Evolutionary conservation across 164 flowering plant species (phyloP).

Genomic region (Cinnamomum micranthum): DNA sequence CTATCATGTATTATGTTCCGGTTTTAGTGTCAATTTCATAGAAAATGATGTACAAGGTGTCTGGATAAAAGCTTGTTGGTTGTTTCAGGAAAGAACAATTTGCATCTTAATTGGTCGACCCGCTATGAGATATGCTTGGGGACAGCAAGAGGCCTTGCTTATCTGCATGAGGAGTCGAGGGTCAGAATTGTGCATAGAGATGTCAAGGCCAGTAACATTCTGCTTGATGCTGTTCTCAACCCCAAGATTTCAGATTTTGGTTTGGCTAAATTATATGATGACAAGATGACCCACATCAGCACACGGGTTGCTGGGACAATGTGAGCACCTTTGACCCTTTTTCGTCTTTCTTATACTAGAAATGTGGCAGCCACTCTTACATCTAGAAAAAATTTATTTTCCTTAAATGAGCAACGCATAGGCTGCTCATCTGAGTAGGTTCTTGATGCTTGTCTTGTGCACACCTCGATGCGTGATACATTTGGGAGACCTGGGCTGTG

Average conservation of each 20-base stretch:
- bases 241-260: slow-evolving; percentile 45
- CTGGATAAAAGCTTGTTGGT: background rate
- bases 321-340: slow-evolving; percentile 14
- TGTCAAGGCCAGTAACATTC: slow-evolving; percentile 39
- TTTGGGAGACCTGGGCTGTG: background rate
- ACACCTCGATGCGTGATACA: background rate
- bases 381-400: background rate
- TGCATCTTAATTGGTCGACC: slow-evolving; percentile 26
- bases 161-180: slow-evolving; percentile 36
- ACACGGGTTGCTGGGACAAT: slow-evolving; percentile 38
- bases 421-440: background rate
- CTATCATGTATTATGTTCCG: background rate
- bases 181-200: slow-evolving; percentile 34
- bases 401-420: background rate
- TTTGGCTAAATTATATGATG: slow-evolving; percentile 36
- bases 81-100: slow-evolving; percentile 15
- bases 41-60: background rate
- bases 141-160: slow-evolving; percentile 37
- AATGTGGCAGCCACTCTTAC: background rate
- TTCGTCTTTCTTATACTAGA: background rate
- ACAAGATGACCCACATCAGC: slow-evolving; percentile 30
- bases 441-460: background rate
- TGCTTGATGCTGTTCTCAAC: slow-evolving; percentile 29
- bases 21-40: background rate
- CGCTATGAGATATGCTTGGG: slow-evolving; percentile 35